Conservation (phyloP, 345 rosid species). For the Adansonia digitata region DNA sequence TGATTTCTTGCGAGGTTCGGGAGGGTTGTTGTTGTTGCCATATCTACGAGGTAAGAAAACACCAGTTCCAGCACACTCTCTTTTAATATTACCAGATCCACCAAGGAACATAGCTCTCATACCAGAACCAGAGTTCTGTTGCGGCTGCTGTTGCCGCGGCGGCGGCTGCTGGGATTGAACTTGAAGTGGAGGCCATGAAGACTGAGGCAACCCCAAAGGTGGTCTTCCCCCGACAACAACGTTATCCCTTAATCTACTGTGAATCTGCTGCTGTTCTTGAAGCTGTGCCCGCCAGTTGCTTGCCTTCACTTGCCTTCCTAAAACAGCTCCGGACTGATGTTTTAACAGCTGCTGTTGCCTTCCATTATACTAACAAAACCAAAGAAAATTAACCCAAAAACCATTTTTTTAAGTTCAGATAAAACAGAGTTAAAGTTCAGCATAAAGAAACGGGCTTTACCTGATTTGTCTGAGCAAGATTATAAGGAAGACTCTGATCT, state of each 20-base stretch:
- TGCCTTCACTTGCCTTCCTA: conserved; percentile 21
- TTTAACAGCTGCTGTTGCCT: conserved; percentile 20
- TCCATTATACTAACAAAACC: background rate
- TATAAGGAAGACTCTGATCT: background rate
- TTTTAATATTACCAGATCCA: conserved; percentile 34
- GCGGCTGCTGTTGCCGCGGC: conserved; percentile 10
- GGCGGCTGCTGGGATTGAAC: background rate
- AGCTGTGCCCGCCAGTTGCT: conserved; percentile 15
- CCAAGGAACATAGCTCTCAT: conserved; percentile 26
- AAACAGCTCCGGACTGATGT: conserved; percentile 15
- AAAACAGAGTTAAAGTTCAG: background rate
- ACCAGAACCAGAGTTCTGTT: background rate
- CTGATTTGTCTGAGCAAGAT: conserved; percentile 12
- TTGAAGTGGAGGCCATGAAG: conserved; percentile 42
- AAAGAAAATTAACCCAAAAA: background rate
- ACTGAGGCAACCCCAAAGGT: conserved; percentile 20
- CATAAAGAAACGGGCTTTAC: conserved; percentile 2
- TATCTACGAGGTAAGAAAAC: conserved; percentile 74
- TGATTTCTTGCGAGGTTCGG: conserved; percentile 52
- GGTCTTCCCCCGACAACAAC: background rate
- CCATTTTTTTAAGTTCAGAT: background rate
- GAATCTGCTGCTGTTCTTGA: conserved; percentile 27
- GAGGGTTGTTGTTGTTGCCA: conserved; percentile 16
- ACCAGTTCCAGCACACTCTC: conserved; percentile 64
- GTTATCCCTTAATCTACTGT: conserved; percentile 15